Evolutionary conservation across 1,139 yeast genomes (phyloP).

Genomic region (Candida glucosophila): DNA sequence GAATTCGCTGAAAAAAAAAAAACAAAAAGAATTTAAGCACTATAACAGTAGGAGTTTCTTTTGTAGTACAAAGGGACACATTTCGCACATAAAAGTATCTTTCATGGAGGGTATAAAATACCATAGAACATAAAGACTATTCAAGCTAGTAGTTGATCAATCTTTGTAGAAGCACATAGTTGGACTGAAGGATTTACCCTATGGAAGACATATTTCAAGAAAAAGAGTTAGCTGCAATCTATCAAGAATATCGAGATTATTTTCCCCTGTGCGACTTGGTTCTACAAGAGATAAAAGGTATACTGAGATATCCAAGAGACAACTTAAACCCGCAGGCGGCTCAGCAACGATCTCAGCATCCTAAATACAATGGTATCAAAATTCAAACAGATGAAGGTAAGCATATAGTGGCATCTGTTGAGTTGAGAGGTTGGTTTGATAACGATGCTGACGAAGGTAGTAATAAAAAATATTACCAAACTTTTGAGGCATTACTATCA

Average conservation of each 20-base stretch:
- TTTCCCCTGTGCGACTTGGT: slow-evolving; percentile 16
- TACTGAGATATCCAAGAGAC: too few species aligned
- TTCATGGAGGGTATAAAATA: too few species aligned
- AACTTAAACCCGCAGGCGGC: background rate
- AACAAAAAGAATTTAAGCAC: too few species aligned
- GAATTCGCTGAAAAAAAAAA: too few species aligned
- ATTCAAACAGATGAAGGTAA: slow-evolving; percentile 15
- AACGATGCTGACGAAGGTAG: slow-evolving; percentile 5
- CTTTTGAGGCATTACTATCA: slow-evolving; percentile 40
- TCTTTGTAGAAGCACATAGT: too few species aligned
- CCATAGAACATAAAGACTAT: too few species aligned
- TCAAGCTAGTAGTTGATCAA: too few species aligned
- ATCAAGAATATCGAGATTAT: slow-evolving; percentile 19
- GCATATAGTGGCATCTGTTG: slow-evolving; percentile 19
- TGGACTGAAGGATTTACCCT: too few species aligned
- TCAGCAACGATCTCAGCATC: slow-evolving; percentile 5
- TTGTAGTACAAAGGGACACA: slow-evolving; percentile 1
- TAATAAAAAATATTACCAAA: slow-evolving; percentile 21
- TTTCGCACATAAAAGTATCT: slow-evolving; percentile 1
- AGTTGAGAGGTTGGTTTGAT: slow-evolving; percentile 26
- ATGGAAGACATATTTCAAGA: slow-evolving; percentile 7
- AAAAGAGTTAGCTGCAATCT: slow-evolving; percentile 17
- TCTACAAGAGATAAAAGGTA: background rate
- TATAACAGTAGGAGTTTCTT: background rate
- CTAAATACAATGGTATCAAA: slow-evolving; percentile 7